phyloP scores from a whole-genome alignment of 805 yeast species.

The Lipomyces yamadae region DNA sequence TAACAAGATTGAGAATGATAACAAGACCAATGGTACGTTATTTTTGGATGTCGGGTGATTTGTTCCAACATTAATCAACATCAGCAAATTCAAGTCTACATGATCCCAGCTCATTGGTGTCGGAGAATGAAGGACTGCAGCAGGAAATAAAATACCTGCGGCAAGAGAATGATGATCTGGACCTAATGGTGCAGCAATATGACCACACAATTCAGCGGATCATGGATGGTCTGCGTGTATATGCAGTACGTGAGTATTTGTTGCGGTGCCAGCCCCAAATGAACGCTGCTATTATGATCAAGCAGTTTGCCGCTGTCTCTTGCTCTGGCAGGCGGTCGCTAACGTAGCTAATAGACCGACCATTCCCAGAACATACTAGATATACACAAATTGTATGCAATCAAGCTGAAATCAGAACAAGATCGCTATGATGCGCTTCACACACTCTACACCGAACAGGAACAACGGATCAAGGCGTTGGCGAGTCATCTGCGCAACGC shows the following conservation, averaged over 20 bases:
- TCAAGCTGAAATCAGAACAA: constrained; percentile 22
- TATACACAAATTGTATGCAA: constrained; percentile 23
- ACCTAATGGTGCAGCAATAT: constrained; percentile 30
- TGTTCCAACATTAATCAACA: neutral
- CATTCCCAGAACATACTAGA: constrained; percentile 14
- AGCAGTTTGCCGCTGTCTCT: neutral
- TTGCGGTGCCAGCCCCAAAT: neutral
- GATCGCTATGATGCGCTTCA: constrained; percentile 20
- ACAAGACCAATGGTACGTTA: neutral
- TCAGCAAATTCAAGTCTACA: neutral
- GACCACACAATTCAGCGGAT: constrained; percentile 31
- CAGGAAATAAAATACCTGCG: constrained; percentile 16
- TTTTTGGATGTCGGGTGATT: neutral
- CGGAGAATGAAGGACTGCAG: constrained; percentile 26
- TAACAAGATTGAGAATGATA: neutral
- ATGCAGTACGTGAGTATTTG: constrained; percentile 19
- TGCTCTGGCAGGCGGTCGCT: neutral
- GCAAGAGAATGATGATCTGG: constrained; percentile 32
- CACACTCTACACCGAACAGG: constrained; percentile 18
- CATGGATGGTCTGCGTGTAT: constrained; percentile 29
- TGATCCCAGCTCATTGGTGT: constrained; percentile 10
- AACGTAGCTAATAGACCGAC: neutral
- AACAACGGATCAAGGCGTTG: constrained; percentile 19
- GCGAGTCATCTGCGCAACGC: constrained; percentile 24
- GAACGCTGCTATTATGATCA: neutral